A percentile compares a stretch with the other conserved stretches of the same genome.
Evolutionary conservation across 2,329 filamentous ascomycete genomes (phyloP).

Genomic region (Sporothrix brunneoviolacea): DNA sequence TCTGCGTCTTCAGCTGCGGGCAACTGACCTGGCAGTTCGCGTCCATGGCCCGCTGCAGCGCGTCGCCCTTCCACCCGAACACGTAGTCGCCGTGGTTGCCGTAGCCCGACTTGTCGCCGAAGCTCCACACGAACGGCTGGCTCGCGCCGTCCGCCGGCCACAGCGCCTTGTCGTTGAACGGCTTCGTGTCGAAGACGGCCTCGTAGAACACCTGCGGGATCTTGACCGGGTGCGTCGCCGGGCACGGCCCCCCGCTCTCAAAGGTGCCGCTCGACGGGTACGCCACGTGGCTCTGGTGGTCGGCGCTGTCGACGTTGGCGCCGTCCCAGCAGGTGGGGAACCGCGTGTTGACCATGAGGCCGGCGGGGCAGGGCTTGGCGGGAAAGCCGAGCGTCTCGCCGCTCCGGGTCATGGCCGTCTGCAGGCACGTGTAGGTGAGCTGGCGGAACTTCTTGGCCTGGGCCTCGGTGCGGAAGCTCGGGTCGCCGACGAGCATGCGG

Average conservation of each 20-base stretch:
- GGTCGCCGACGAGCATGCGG: too few relatives aligned
- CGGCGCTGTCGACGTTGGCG: too few relatives aligned
- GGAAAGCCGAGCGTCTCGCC: conserved; percentile 35
- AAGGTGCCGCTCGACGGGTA: too few relatives aligned
- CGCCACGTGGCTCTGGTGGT: too few relatives aligned
- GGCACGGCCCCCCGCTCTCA: too few relatives aligned
- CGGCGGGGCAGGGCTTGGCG: conserved; percentile 30
- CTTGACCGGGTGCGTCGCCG: conserved; percentile 27
- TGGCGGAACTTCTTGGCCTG: conserved; percentile 28
- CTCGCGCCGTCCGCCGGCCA: conserved; percentile 30
- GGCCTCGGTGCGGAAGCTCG: conserved; percentile 23
- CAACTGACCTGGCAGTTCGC: conserved; percentile 13
- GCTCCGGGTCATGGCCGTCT: too few relatives aligned
- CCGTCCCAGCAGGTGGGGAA: too few relatives aligned
- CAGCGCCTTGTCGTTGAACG: conserved; percentile 28
- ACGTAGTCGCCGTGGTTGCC: conserved; percentile 25
- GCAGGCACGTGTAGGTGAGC: too few relatives aligned
- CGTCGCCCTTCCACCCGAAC: conserved; percentile 14
- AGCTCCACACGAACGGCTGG: conserved; percentile 25
- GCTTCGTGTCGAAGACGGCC: conserved; percentile 37
- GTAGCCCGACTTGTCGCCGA: conserved; percentile 23
- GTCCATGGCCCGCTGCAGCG: conserved; percentile 12
- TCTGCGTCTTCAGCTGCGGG: too few relatives aligned
- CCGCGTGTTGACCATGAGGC: conserved; percentile 36
- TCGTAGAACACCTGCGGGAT: conserved; percentile 34